phyloP scores from a whole-genome alignment of 805 yeast genomes.

The Candida chilensis region DNA sequence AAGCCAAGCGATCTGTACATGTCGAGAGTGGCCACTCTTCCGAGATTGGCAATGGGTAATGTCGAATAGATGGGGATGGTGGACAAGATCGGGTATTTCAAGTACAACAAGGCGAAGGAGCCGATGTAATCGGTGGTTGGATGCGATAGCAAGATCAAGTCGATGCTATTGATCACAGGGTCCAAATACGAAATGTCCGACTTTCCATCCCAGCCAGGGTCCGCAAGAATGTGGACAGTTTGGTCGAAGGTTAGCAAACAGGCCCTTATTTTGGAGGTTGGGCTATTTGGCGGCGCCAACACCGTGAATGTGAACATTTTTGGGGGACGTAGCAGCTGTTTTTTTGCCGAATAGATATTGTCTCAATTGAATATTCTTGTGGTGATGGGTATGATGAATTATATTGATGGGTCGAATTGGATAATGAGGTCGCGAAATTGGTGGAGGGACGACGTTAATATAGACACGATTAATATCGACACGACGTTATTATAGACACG shows the following conservation, averaged over 20 bases:
- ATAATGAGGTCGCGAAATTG: no score
- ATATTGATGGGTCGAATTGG: no score
- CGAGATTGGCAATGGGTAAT: slow-evolving; percentile 81
- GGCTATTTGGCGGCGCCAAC: slow-evolving; percentile 8
- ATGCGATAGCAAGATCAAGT: slow-evolving; percentile 76
- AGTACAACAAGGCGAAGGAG: slow-evolving; percentile 62
- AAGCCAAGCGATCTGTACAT: slow-evolving; percentile 64
- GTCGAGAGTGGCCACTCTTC: slow-evolving; percentile 81
- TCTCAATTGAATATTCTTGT: no score
- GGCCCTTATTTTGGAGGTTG: slow-evolving; percentile 16
- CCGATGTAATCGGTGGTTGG: slow-evolving; percentile 75
- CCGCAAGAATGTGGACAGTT: slow-evolving; percentile 48
- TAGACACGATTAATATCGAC: no score
- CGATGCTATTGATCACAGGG: slow-evolving; percentile 36
- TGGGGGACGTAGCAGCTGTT: no score
- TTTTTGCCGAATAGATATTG: no score
- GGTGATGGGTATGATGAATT: no score
- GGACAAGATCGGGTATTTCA: slow-evolving; percentile 45
- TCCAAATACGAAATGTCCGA: slow-evolving; percentile 32
- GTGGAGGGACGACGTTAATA: no score
- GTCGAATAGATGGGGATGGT: slow-evolving; percentile 79
- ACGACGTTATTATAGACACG: no score
- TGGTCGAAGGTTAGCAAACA: slow-evolving; percentile 48
- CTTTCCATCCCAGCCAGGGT: slow-evolving; percentile 68
- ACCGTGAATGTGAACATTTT: slow-evolving; percentile 13